Evolutionary conservation across 129 eudicot genomes (phyloP).

Genomic region (Flaveria sonorensis): DNA sequence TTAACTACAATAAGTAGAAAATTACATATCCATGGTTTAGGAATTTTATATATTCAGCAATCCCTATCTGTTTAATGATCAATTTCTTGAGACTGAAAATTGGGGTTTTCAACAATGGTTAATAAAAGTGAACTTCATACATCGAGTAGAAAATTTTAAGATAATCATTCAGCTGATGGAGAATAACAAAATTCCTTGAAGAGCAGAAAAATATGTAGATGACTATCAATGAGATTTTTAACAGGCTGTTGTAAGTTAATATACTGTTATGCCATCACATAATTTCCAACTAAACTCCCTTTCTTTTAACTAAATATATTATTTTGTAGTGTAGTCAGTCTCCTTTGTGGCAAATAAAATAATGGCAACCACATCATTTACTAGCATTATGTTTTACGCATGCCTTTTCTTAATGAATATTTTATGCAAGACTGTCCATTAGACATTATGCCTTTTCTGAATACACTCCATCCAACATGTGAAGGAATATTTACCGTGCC

Average conservation of each 20-base stretch:
- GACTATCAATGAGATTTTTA: slow-evolving; percentile 4
- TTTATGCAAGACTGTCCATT: slow-evolving; percentile 21
- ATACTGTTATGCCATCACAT: slow-evolving; percentile 14
- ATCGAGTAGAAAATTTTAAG: not conserved
- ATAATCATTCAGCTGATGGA: slow-evolving; percentile 15
- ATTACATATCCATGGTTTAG: not conserved
- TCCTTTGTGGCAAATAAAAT: slow-evolving; percentile 12
- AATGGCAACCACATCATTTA: slow-evolving; percentile 7
- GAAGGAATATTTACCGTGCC: slow-evolving; percentile 17
- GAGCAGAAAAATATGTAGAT: not conserved
- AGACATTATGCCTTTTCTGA: slow-evolving; percentile 17
- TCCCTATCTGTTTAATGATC: not conserved
- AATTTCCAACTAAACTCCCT: slow-evolving; percentile 6
- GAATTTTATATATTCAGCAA: slow-evolving; percentile 19
- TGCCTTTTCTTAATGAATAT: not conserved
- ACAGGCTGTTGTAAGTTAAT: slow-evolving; percentile 3
- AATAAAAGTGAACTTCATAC: slow-evolving; percentile 10
- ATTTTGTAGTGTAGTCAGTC: slow-evolving; percentile 17
- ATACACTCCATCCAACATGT: slow-evolving; percentile 24
- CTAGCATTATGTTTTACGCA: slow-evolving; percentile 7
- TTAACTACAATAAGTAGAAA: slow-evolving; percentile 3
- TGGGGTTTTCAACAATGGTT: slow-evolving; percentile 8
- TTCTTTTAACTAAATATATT: not conserved
- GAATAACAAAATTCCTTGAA: slow-evolving; percentile 11
- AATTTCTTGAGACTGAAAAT: not conserved